phyloP scores from a whole-genome alignment of 495 filamentous ascomycete genomes.

The Articulospora tetracladia region DNA sequence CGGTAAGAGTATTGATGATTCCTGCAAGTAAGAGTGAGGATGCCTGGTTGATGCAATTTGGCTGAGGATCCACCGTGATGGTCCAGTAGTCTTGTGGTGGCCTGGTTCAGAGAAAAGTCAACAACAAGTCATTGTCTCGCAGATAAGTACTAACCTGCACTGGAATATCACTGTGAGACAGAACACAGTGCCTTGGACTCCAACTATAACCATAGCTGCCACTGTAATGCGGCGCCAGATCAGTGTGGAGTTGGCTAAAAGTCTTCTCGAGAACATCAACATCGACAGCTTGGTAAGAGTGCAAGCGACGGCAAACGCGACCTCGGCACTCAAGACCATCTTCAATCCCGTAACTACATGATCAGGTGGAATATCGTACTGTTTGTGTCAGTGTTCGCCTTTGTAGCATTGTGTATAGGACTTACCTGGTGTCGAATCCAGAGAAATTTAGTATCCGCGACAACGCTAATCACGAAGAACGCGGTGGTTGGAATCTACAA shows the following conservation, averaged over 20 bases:
- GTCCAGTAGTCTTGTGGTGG: slow-evolving; percentile 54
- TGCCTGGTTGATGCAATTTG: slow-evolving; percentile 47
- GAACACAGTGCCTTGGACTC: slow-evolving; percentile 41
- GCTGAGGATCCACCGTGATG: slow-evolving; percentile 25
- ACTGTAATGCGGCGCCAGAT: slow-evolving; percentile 30
- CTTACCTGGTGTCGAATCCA: slow-evolving; percentile 53
- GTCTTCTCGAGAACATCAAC: slow-evolving; percentile 17
- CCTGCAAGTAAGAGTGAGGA: slow-evolving; percentile 48
- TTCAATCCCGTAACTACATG: slow-evolving; percentile 13
- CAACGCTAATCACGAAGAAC: slow-evolving; percentile 40
- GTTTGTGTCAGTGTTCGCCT: neutral
- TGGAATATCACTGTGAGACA: slow-evolving; percentile 49
- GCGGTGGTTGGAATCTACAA: slow-evolving; percentile 33
- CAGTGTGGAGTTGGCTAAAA: slow-evolving; percentile 21
- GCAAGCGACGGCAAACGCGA: slow-evolving; percentile 10
- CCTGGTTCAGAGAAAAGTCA: slow-evolving; percentile 27
- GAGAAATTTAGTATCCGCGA: slow-evolving; percentile 38
- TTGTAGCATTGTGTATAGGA: slow-evolving; percentile 20
- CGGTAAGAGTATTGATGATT: slow-evolving; percentile 56
- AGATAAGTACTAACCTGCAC: slow-evolving; percentile 44
- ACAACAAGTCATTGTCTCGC: neutral
- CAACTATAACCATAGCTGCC: slow-evolving; percentile 39
- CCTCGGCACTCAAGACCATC: slow-evolving; percentile 15
- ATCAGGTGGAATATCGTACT: slow-evolving; percentile 16
- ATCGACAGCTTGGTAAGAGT: slow-evolving; percentile 21